Percentiles rank a stretch among this genome's conserved stretches.
Conservation (phyloP, 2,329 filamentous ascomycete species). For the Calonectria pteridis region DNA sequence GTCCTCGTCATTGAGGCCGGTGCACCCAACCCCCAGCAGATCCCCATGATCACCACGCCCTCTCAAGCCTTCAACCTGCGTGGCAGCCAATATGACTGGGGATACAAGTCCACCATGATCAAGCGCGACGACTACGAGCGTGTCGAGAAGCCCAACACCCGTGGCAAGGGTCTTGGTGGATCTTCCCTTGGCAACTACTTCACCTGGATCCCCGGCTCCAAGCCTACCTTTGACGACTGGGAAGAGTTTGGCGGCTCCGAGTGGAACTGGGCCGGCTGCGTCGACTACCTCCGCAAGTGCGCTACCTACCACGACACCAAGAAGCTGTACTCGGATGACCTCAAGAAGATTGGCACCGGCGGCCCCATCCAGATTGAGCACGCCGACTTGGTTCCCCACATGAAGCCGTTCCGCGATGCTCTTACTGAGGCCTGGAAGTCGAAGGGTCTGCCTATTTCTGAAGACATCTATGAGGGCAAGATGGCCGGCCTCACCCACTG, state of each 20-base stretch:
- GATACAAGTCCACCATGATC: conserved; percentile 72
- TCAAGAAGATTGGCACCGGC: conserved; percentile 63
- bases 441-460: conserved; percentile 62
- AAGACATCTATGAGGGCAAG: conserved; percentile 68
- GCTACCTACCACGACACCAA: conserved; percentile 69
- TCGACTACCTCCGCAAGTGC: conserved; percentile 66
- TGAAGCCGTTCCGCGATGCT: conserved; percentile 63
- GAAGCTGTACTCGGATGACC: conserved; percentile 56
- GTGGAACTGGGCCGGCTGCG: conserved; percentile 65
- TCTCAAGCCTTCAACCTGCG: conserved; percentile 65
- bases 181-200: conserved; percentile 72
- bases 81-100: conserved; percentile 69
- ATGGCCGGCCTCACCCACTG: conserved; percentile 67
- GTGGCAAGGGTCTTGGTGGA: conserved; percentile 70
- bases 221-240: conserved; percentile 74
- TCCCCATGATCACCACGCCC: conserved; percentile 66
- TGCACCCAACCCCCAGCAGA: conserved; percentile 60
- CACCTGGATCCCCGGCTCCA: conserved; percentile 71
- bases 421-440: conserved; percentile 65
- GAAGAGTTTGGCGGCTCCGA: conserved; percentile 78
- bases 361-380: conserved; percentile 67
- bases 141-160: conserved; percentile 74
- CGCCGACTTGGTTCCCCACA: conserved; percentile 65
- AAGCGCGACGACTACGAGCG: conserved; percentile 70
- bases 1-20: conserved; percentile 63